These are phyloP conservation scores for Aristolochia fimbriata DNA, from an alignment of 164 flowering plant species.

Conservation along the genomic window DNA sequence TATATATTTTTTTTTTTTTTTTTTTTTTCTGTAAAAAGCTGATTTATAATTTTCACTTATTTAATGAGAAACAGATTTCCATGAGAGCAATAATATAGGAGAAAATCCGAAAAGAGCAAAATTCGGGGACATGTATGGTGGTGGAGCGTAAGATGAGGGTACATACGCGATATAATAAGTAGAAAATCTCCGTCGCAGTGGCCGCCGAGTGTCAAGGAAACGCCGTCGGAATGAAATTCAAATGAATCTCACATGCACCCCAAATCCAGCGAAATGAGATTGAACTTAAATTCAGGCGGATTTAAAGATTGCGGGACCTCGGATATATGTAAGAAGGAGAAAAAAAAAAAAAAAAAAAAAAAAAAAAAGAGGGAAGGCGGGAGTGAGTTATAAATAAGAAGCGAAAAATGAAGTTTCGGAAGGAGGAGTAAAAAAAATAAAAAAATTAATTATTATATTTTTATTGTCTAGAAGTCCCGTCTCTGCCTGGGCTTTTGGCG, in stretches of 20 bases:
- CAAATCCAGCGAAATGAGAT: constrained; percentile 6
- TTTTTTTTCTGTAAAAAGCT: too few relatives aligned
- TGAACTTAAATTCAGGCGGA: constrained; percentile 15
- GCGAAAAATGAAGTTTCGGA: neutral
- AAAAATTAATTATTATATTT: too few relatives aligned
- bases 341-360: neutral
- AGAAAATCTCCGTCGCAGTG: neutral
- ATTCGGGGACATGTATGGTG: too few relatives aligned
- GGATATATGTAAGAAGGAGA: neutral
- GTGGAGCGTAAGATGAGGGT: neutral
- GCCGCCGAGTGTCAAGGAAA: constrained; percentile 1
- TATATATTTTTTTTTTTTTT: too few relatives aligned
- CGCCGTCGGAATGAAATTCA: constrained; percentile 26
- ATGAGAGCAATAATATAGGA: too few relatives aligned
- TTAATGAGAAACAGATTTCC: too few relatives aligned
- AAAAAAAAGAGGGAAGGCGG: too few relatives aligned
- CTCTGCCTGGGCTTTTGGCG: too few relatives aligned
- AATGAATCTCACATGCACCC: constrained; percentile 7
- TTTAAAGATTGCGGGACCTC: neutral
- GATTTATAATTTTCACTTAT: too few relatives aligned
- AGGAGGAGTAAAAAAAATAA: neutral
- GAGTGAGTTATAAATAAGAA: too few relatives aligned
- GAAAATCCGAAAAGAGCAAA: too few relatives aligned
- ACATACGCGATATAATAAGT: neutral
- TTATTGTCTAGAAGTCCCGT: too few relatives aligned